A percentile compares a stretch with the other conserved stretches of the same genome.
Evolutionary conservation across 805 yeast genomes (phyloP).

Genomic region (Priceomyces carsonii): DNA sequence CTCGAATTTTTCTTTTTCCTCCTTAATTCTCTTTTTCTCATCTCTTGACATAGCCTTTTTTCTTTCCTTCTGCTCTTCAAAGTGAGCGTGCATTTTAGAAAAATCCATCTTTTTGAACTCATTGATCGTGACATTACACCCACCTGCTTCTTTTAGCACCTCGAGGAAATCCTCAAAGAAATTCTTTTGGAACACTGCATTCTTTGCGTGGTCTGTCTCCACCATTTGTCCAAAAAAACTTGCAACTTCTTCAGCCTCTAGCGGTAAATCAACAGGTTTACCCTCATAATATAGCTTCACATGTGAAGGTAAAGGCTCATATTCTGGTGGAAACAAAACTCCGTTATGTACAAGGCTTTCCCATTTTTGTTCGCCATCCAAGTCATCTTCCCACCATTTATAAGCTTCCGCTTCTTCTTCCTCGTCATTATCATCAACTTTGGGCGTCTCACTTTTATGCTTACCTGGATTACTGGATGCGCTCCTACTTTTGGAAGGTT

Average conservation of each 20-base stretch:
- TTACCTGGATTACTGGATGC: conserved; percentile 9
- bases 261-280: conserved; percentile 70
- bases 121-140: conserved; percentile 50
- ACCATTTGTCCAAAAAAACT: conserved; percentile 90
- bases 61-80: conserved; percentile 66
- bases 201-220: conserved; percentile 84
- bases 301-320: conserved; percentile 78
- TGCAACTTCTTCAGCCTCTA: conserved; percentile 92
- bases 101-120: conserved; percentile 77
- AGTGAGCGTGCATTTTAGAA: conserved; percentile 67
- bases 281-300: conserved; percentile 79
- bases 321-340: conserved; percentile 90
- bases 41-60: conserved; percentile 67
- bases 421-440: conserved; percentile 18
- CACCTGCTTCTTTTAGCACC: conserved; percentile 72
- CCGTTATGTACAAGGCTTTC: conserved; percentile 84
- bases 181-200: conserved; percentile 82
- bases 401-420: conserved; percentile 60
- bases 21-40: conserved; percentile 74
- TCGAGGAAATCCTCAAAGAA: conserved; percentile 77
- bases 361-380: conserved; percentile 83
- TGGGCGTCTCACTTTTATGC: conserved; percentile 13
- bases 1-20: conserved; percentile 72
- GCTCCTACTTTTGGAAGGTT: background rate
- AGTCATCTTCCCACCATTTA: conserved; percentile 83